Evolutionary conservation across 306 rosid species (phyloP), one percentile per base, ranked within the genome.

Genomic region (Echinosophora koreensis): DNA sequence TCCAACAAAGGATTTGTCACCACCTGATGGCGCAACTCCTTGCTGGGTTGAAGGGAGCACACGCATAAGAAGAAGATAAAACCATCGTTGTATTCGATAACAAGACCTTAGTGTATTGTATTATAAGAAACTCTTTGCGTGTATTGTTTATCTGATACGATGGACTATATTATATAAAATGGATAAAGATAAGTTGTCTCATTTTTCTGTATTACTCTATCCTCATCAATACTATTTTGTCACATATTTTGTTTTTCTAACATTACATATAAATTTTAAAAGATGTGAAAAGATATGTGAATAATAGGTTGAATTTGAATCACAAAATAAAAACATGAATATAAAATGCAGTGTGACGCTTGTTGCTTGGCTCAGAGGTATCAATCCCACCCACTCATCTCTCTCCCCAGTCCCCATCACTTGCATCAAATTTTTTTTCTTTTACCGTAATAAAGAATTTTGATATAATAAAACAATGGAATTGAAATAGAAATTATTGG

Each of bases 11-110:
- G 81, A 51, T 16, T 77, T 77, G 88, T 82, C 83, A 61, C 65
- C 73, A 76, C 49, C 66, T 51, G 69, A 69, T 64, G 84, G 66
- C 32, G 78, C 82, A 50, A 59, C 32, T 76, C 52, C 68, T 60
- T 80, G 83, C 78, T 68, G 85, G 85, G 74, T 80, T 80, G 79
- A 80, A 84, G 74, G 75, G 83, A 57, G 80, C 83, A 71, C 54
- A 46, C 30, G 22, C 61, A 83, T 41, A 32, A 49, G 71, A 63
- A 62, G 80, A 56, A 73, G 58, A 86, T 64, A 55, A 83, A 76
- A 70, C 51, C 78, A 61, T 80, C 83, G 66, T 85, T 81, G 70
- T 65, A 71, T 75, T 74, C 83, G 55, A 82, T 76, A 78, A 4
- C 72, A 75, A n/a, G 56, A 77, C 8, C 74, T 38, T 54, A 15